Evolutionary conservation across 768 basidiomycete genomes (phyloP), one percentile per base, ranked within the genome.

Genomic region (Pleurotus platypus): DNA sequence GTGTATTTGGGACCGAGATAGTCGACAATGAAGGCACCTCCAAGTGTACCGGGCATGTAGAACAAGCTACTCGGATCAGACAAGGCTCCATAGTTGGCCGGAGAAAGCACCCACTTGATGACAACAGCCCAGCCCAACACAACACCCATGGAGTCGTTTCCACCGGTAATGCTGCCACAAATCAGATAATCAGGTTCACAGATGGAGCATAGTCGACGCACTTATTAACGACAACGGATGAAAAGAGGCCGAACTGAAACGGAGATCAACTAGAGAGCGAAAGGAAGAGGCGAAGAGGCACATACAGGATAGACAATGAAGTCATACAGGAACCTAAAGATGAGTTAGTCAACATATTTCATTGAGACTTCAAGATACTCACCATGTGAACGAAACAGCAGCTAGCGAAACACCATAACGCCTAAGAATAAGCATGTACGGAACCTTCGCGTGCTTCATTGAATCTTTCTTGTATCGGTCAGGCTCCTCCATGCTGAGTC

Each of bases 61-160:
- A 75, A 74, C 60, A 77, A 62, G 58, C 69, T 70, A 26, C 16
- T 48, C 30, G 30, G 30, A 35, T 35, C 8, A 35, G 30, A 35
- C 30, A 30, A 30, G 9, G 8, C 8, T 9, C 30, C 30, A 1
- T 30, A 11, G 1, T 8, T 30, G 1, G 30, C 30, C 9, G 9
- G 30, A 30, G 30, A 30, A 30, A 49, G 51, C 11, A 62, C 81
- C 45, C 68, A 90, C 90, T 90, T 89, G 74, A 93, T 88, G 26
- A 94, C 84, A 43, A 89, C 86, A 61, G 80, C 83, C 94, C 92
- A 94, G 15, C 92, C 92, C 60, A 94, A 85, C 11, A 89, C 77
- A 45, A 87, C 77, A 5, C 73, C 66, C 18, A 94, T 74, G 6
- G 83, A 76, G 8, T 67, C 64, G 27, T 70, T 67, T 24, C 72